Evolutionary conservation across 345 rosid species (phyloP).

Genomic region (Rhizophora mangle): DNA sequence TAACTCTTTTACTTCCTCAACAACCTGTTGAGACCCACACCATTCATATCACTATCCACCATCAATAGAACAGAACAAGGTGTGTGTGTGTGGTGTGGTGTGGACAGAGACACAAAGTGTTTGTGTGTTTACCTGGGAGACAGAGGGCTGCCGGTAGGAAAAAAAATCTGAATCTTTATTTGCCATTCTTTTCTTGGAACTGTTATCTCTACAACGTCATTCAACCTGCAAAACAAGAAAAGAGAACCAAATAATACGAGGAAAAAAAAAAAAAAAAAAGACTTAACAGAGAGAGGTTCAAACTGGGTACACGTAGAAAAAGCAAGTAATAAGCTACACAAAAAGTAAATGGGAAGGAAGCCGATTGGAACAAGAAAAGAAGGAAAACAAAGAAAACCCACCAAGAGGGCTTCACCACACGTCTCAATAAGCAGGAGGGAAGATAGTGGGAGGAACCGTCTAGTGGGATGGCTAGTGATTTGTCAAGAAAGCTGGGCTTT

Average conservation of each 20-base stretch:
- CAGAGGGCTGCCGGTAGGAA: slow-evolving; percentile 46
- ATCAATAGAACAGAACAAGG: not conserved
- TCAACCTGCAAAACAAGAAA: not conserved
- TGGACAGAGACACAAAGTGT: not conserved
- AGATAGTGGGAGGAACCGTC: not conserved
- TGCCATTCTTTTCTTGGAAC: slow-evolving; percentile 31
- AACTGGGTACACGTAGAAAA: no score
- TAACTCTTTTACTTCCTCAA: slow-evolving; percentile 79
- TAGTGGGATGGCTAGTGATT: no score
- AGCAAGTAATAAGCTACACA: no score
- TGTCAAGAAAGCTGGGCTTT: no score
- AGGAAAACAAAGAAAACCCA: not conserved
- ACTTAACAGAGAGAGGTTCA: not conserved
- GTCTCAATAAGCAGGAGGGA: not conserved
- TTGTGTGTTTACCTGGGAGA: slow-evolving; percentile 41
- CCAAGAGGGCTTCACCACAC: not conserved
- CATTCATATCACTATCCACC: slow-evolving; percentile 8
- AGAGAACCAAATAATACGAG: not conserved
- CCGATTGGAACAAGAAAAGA: not conserved
- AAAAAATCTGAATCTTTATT: slow-evolving; percentile 46
- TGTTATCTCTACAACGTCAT: slow-evolving; percentile 1
- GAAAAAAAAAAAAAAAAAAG: not conserved
- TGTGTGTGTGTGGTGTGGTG: no score
- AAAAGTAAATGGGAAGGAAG: no score
- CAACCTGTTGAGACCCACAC: slow-evolving; percentile 36